Conservation (phyloP, 164 flowering plant species). For the Vitis rupestris region DNA sequence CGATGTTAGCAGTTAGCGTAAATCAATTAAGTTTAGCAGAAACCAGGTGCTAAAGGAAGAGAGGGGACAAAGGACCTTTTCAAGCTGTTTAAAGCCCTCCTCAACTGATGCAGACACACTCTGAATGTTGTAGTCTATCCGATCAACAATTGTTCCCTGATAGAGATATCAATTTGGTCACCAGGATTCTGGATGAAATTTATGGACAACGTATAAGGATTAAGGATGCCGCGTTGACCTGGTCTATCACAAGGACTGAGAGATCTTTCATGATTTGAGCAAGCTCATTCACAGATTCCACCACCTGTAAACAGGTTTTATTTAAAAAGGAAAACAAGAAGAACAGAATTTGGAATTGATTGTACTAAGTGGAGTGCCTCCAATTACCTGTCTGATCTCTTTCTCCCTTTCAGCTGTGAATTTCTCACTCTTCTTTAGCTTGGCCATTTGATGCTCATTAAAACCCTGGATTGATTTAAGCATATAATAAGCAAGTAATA, state of each 20-base stretch:
- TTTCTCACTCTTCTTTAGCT: conserved; percentile 73
- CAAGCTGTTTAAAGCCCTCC: conserved; percentile 82
- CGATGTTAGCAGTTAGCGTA: no score
- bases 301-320: conserved; percentile 48
- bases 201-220: not conserved
- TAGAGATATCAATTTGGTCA: conserved; percentile 10
- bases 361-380: not conserved
- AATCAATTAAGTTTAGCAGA: no score
- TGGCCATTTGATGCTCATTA: conserved; percentile 76
- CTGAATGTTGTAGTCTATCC: conserved; percentile 95
- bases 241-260: conserved; percentile 96
- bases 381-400: conserved; percentile 79
- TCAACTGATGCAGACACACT: conserved; percentile 87
- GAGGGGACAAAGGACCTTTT: conserved; percentile 54
- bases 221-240: conserved; percentile 44
- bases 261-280: conserved; percentile 99
- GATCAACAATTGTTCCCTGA: conserved; percentile 95
- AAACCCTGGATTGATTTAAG: conserved; percentile 23
- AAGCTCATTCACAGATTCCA: conserved; percentile 93
- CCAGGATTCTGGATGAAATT: not conserved
- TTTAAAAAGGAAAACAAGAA: not conserved
- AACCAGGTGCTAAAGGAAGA: not conserved
- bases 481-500: no score
- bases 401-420: conserved; percentile 87
- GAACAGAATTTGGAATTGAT: not conserved